Base-by-base conservation (phyloP, 2,329 filamentous ascomycete genomes). In the Talaromyces albobiverticillius region DNA sequence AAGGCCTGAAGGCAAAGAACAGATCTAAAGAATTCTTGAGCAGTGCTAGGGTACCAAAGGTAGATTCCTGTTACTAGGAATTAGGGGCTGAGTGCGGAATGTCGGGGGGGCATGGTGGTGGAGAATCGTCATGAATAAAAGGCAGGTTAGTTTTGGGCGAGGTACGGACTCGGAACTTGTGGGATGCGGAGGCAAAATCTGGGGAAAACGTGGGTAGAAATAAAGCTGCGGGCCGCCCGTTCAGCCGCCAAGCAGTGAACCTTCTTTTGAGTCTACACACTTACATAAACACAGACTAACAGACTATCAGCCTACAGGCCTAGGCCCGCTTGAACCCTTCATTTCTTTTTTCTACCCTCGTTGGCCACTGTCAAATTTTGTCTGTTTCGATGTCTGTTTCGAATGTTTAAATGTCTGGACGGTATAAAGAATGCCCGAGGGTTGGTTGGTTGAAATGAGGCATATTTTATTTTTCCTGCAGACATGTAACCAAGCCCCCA, bases 151-250 rank as follows among this genome's bases (percentile, higher is more conserved):
- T n/a, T n/a, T n/a, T 10, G 26, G 26, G 10, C 10, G 26, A 29
- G 26, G 26, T 29, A 29, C 26, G 26, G 5, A 29, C 26, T 29
- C 26, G 26, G 36, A 34, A n/a, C 16, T 18, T 31, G 41, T 26
- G 43, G 25, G 48, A 18, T 25, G n/a, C 20, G 43, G 16, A 16
- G 20, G 45, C 40, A 56, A 53, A 52, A 48, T 56, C 54, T 56
- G 54, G 54, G 54, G 54, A 56, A 56, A 46, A 25, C 23, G 36
- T 45, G 42, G 42, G 47, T 51, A 51, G 36, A 38, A 38, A 38
- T 38, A 38, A 38, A 8, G 10, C 36, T 16, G n/a, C n/a, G n/a
- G 36, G 34, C 40, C 34, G 16, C 38, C 22, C 38, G 16, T 42
- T 49, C 16, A 36, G 26, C 16, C 18, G 7, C 26, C 22, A 29